Evolutionary conservation across 495 filamentous ascomycete genomes (phyloP).

Genomic region (Hypoxylon lenormandii): DNA sequence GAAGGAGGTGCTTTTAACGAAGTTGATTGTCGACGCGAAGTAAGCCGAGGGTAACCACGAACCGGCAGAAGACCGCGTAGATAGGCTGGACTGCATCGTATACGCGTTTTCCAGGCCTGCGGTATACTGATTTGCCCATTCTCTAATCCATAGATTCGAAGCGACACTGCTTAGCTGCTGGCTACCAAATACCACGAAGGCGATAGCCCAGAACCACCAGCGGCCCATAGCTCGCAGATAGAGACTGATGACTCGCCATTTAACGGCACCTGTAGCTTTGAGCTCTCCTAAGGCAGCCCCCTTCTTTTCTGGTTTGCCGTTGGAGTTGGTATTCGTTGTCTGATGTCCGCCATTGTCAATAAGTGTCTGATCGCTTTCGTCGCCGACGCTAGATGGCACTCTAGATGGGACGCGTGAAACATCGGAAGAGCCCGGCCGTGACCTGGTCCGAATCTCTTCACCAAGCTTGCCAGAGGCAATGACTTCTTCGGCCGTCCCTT

Average conservation of each 20-base stretch:
- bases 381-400: constrained; percentile 74
- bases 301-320: constrained; percentile 59
- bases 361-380: constrained; percentile 62
- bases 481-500: constrained; percentile 80
- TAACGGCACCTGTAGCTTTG: constrained; percentile 85
- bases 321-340: constrained; percentile 48
- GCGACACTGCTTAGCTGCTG: constrained; percentile 87
- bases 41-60: constrained; percentile 47
- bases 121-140: constrained; percentile 77
- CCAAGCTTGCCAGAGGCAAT: constrained; percentile 85
- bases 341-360: constrained; percentile 57
- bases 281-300: constrained; percentile 72
- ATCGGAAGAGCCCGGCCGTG: constrained; percentile 72
- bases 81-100: constrained; percentile 50
- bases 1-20: constrained; percentile 46
- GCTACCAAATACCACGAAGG: constrained; percentile 75
- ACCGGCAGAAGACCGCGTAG: constrained; percentile 49
- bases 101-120: constrained; percentile 48
- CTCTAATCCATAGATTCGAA: constrained; percentile 91
- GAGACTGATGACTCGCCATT: constrained; percentile 82
- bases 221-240: constrained; percentile 90
- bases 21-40: constrained; percentile 53
- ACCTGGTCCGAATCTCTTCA: constrained; percentile 79
- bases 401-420: constrained; percentile 78
- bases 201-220: constrained; percentile 91